Conservation (phyloP, 2,329 filamentous ascomycete species). For the Trichoderma sp. region DNA sequence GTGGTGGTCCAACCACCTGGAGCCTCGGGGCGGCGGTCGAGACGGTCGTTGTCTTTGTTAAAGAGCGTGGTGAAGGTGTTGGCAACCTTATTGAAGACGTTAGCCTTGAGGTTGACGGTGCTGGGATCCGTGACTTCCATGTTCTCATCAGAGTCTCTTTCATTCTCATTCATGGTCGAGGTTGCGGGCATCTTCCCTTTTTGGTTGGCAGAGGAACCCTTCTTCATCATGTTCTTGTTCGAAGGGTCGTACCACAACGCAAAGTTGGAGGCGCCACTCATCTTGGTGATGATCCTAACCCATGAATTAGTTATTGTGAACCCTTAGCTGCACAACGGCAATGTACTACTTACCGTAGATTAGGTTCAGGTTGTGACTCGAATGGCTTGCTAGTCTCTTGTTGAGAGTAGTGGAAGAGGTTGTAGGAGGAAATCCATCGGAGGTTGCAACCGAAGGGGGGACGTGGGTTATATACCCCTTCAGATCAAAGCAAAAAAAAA, state of each 20-base stretch:
- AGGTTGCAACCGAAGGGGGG: not conserved
- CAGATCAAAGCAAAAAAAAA: not conserved
- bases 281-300: not conserved
- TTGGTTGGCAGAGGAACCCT: not conserved
- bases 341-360: not conserved
- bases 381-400: not conserved
- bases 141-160: not conserved
- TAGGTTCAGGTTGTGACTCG: not conserved
- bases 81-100: slow-evolving; percentile 1
- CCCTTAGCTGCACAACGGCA: not conserved
- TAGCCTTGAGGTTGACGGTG: not conserved
- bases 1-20: not conserved
- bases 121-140: not conserved
- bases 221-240: not conserved
- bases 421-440: not conserved
- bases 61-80: slow-evolving; percentile 7
- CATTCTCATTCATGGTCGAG: not conserved
- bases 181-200: not conserved
- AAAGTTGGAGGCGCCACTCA: not conserved
- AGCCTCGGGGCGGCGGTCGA: not conserved
- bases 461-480: not conserved
- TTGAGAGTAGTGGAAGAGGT: not conserved
- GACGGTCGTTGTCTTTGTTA: not conserved
- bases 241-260: not conserved
- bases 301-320: not conserved